Conservation (phyloP, 257 asterid species). For the Misopates orontium region DNA sequence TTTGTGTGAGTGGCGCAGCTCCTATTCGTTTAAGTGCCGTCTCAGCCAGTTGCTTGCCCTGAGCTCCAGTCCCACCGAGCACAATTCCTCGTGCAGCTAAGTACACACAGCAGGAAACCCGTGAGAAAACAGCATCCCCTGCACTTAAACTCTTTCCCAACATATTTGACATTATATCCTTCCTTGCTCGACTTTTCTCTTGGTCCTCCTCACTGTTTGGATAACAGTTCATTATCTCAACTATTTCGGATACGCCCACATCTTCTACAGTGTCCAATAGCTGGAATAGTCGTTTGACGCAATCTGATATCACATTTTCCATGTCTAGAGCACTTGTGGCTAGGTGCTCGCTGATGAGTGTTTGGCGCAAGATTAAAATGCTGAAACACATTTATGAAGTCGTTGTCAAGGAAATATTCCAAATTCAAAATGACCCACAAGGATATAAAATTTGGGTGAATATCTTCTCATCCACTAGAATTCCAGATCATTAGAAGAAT, state of each 20-base stretch:
- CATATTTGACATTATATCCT: conserved; percentile 19
- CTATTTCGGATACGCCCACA: conserved; percentile 3
- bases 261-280: conserved; percentile 17
- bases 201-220: not conserved
- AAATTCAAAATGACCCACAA: not conserved
- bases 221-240: conserved; percentile 10
- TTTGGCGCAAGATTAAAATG: conserved; percentile 15
- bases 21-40: conserved; percentile 15
- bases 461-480: too few relatives aligned
- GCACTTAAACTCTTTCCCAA: conserved; percentile 24
- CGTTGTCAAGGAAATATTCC: not conserved
- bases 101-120: conserved; percentile 15
- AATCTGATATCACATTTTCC: conserved; percentile 12
- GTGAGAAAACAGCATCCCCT: conserved; percentile 10
- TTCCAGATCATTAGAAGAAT: too few relatives aligned
- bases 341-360: conserved; percentile 21
- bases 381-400: not conserved
- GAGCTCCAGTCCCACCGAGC: conserved; percentile 15
- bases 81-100: conserved; percentile 20
- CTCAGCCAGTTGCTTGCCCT: conserved; percentile 19
- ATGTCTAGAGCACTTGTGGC: conserved; percentile 16
- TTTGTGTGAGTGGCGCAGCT: conserved; percentile 11
- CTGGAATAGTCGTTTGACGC: not conserved
- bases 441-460: too few relatives aligned
- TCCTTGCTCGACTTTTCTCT: conserved; percentile 8